A percentile compares a stretch with the other conserved stretches of the same genome.
Evolutionary conservation across 768 basidiomycete species (phyloP).

Genomic region (Sporobolomyces pararoseus): DNA sequence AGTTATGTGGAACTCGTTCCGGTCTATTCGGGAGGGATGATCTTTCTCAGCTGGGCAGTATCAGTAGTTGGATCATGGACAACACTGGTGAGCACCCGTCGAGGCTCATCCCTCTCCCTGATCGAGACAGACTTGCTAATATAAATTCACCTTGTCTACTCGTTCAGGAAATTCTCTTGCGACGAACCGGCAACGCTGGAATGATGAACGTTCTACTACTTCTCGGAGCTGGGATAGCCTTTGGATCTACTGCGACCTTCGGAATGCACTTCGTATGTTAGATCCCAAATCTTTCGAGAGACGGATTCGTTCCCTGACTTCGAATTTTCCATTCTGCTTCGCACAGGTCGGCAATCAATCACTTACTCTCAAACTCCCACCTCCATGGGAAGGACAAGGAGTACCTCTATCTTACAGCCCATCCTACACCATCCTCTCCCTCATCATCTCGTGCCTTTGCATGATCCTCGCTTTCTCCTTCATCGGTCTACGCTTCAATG

Average conservation of each 20-base stretch:
- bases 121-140: too few species aligned
- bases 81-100: conserved; percentile 25
- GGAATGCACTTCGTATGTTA: conserved; percentile 38
- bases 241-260: conserved; percentile 39
- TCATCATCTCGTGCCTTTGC: conserved; percentile 29
- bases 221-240: conserved; percentile 25
- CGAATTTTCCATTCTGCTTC: neutral
- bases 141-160: too few species aligned
- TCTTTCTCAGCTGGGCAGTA: conserved; percentile 30
- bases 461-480: conserved; percentile 42
- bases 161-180: conserved; percentile 29
- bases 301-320: neutral
- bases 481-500: conserved; percentile 35
- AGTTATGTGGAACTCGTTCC: conserved; percentile 10
- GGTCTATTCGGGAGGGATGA: conserved; percentile 27
- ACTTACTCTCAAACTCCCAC: conserved; percentile 19
- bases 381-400: conserved; percentile 25
- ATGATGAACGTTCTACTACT: conserved; percentile 29
- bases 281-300: neutral
- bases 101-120: neutral
- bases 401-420: conserved; percentile 28
- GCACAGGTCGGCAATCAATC: conserved; percentile 39
- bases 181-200: conserved; percentile 25
- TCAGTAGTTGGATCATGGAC: conserved; percentile 34
- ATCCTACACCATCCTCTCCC: conserved; percentile 35